phyloP scores from a whole-genome alignment of 305 asterid genomes.

The Nicotiana rustica region DNA sequence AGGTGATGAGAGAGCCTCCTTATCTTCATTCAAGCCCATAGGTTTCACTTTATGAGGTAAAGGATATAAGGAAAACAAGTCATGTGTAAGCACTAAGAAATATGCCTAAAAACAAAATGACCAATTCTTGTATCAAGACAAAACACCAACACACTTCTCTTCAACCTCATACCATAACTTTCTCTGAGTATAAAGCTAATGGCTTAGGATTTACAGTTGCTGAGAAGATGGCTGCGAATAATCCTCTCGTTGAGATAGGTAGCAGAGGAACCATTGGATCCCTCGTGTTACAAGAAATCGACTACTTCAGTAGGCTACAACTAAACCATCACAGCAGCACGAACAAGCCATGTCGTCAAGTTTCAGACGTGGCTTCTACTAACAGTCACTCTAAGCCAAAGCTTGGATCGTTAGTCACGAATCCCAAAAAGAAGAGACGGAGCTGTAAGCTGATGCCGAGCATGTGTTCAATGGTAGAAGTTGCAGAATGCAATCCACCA shows the following conservation, averaged over 20 bases:
- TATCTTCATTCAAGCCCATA: slow-evolving; percentile 32
- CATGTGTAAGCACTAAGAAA: slow-evolving; percentile 38
- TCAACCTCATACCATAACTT: neutral
- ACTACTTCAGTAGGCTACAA: slow-evolving; percentile 58
- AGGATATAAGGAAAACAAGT: neutral
- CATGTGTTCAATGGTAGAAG: slow-evolving; percentile 71
- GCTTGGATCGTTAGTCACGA: slow-evolving; percentile 39
- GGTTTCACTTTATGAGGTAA: slow-evolving; percentile 39
- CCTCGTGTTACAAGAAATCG: slow-evolving; percentile 67
- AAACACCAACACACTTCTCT: neutral
- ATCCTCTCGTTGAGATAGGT: slow-evolving; percentile 51
- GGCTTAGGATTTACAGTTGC: slow-evolving; percentile 40
- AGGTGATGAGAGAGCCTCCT: slow-evolving; percentile 50
- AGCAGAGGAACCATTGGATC: slow-evolving; percentile 73
- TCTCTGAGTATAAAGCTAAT: slow-evolving; percentile 42
- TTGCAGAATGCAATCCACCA: slow-evolving; percentile 50
- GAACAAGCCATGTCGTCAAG: slow-evolving; percentile 32
- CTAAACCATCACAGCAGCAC: slow-evolving; percentile 35
- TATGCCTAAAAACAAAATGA: slow-evolving; percentile 45
- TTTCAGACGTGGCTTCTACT: slow-evolving; percentile 28
- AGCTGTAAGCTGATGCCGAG: slow-evolving; percentile 65
- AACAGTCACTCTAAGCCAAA: slow-evolving; percentile 44
- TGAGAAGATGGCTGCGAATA: slow-evolving; percentile 42
- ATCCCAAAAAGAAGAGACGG: slow-evolving; percentile 53
- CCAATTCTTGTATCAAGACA: slow-evolving; percentile 35